phyloP scores from a whole-genome alignment of 2,329 filamentous ascomycete genomes.

The Hirsutella rhossiliensis region DNA sequence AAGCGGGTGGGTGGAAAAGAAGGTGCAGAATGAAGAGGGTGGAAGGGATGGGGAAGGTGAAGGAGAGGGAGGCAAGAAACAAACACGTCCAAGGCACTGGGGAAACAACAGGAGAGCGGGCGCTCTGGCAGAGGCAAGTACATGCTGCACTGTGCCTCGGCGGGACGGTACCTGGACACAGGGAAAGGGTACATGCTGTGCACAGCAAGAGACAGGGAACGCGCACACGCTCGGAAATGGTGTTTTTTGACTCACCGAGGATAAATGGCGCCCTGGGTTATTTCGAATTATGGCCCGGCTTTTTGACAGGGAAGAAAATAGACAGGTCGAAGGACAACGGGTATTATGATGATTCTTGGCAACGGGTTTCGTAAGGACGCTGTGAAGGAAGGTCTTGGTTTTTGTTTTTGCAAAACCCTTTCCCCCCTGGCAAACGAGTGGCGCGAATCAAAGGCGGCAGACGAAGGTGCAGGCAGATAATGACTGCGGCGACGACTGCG shows the following conservation, averaged over 20 bases:
- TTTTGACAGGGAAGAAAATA: too few relatives aligned
- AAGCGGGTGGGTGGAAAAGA: neutral
- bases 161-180: neutral
- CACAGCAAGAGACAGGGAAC: neutral
- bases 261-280: too few relatives aligned
- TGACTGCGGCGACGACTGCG: neutral
- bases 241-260: too few relatives aligned
- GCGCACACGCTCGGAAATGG: too few relatives aligned
- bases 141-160: neutral
- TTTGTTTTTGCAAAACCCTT: conserved; percentile 14
- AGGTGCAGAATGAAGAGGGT: neutral
- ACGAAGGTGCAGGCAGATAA: conserved; percentile 5
- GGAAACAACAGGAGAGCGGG: neutral
- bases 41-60: neutral
- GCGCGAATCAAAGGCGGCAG: conserved; percentile 21
- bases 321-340: too few relatives aligned
- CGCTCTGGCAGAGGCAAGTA: neutral
- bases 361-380: neutral
- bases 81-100: neutral
- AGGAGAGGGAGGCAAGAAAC: neutral
- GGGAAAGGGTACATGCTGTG: neutral
- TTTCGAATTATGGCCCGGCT: too few relatives aligned
- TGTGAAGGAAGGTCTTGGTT: too few relatives aligned
- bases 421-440: conserved; percentile 22
- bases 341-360: too few relatives aligned